Evolutionary conservation across 2,329 filamentous ascomycete genomes (phyloP), one percentile per base, ranked within the genome.

Genomic region (Fusarium sp.): DNA sequence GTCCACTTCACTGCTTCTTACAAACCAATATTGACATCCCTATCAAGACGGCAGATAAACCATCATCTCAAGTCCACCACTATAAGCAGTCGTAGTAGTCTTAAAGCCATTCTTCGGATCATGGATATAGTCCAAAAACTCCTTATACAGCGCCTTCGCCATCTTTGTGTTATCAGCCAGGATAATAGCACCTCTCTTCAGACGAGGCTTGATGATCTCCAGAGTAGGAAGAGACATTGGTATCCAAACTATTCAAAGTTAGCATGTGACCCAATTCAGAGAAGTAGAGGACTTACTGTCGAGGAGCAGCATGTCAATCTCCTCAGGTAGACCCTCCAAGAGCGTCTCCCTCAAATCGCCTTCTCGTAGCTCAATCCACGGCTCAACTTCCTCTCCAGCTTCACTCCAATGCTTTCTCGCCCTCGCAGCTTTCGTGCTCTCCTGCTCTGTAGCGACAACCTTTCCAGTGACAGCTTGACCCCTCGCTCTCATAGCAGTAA

Each of bases 361-460:
- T 62, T 85, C 85, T 4, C 88, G 78, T 20, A 91, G 70, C 20
- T 90, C 87, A 69, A 90, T 88, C 72, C 81, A 79, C 3, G 74
- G 72, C 62, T 81, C 80, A 3, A 89, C 82, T n/a, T 82, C 80
- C 1, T 82, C 77, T 0, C 87, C 88, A 2, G 84, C 84, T 52
- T 82, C 75, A 15, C 73, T 77, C 88, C 88, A 91, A 70, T 90
- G 77, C 67, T 80, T 77, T n/a, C 80, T 79, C 8, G 89, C 88
- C 41, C 74, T 77, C 13, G 68, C 78, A 0, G 86, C 87, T 75
- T 91, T 91, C 4, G 69, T 73, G 0, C 77, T 74, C 75, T 91
- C 89, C 43, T 88, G 84, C 76, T 91, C 89, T 0, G 88, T 91
- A 1, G 83, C 88, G 69, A 91, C 84, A 1, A 91, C 87, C 18